Base-by-base conservation (phyloP, 2,329 filamentous ascomycete genomes). In the Cercospora janseana region DNA sequence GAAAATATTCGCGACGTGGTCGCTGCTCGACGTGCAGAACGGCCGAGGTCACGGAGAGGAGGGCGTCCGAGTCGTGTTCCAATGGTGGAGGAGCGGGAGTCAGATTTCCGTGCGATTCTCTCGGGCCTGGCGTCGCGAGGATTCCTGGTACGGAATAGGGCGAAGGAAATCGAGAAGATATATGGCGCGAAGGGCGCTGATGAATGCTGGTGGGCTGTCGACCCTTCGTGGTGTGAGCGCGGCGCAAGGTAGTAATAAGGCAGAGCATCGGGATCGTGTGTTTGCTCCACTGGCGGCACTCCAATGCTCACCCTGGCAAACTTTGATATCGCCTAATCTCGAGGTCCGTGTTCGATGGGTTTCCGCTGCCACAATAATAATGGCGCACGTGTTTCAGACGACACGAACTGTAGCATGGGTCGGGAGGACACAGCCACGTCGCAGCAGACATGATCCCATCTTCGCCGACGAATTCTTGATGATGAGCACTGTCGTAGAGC, bases 241-340 rank as follows among this genome's bases (percentile, higher is more conserved):
- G 13, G 24, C 15, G 48, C 32, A 45, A 23, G 35, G 3, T 38
- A 38, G 35, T 38, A 38, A 38, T 38, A 38, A 38, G 35, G 35
- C 26, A 38, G 35, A 38, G 41, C 41, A 44, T 28, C 41, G 41
- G 41, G 27, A 44, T 44, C 41, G 41, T 29, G 41, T 8, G 20
- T 26, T 15, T 31, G 24, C 26, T 15, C 41, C 23, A 42, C 38
- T 55, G 52, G 48, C 40, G 43, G 20, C 23, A 43, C 47, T 51
- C 24, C 48, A 41, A 51, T 49, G 49, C 40, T 41, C 38, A 46
- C 41, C 48, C 52, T 40, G 21, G 52, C 34, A 52, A 55, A 55
- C 37, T 38, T 20, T 55, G 44, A 43, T 47, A 44, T 28, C 44
- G 38, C 42, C 45, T 44, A 45, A 51, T 51, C 34, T 38, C 34